These are phyloP conservation scores for Phytopythium helicoides DNA, from an alignment of 352 stramenopile species.

Conservation along the genomic window DNA sequence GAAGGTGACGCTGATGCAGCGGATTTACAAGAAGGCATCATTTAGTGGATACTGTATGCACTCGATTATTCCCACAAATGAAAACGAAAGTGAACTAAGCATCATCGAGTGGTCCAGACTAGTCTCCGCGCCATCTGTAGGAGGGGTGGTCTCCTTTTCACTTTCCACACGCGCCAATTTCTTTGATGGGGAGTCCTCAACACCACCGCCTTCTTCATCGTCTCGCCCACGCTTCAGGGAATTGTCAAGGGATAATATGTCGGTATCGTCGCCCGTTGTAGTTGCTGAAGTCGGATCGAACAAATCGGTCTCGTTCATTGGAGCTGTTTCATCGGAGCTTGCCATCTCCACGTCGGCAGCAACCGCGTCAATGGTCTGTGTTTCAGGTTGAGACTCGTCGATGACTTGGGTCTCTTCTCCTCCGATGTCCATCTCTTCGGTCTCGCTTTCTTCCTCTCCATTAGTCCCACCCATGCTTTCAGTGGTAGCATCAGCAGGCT, in stretches of 20 bases:
- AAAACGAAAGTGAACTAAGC: too few species aligned
- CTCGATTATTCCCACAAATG: background rate
- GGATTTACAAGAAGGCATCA: slow-evolving; percentile 47
- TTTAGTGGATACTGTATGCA: slow-evolving; percentile 18
- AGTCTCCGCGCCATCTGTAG: background rate
- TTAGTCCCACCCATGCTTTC: background rate
- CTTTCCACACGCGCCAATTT: slow-evolving; percentile 6
- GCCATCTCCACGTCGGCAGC: too few species aligned
- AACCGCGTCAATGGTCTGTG: too few species aligned
- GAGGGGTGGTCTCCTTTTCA: background rate
- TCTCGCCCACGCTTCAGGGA: background rate
- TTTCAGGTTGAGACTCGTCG: too few species aligned
- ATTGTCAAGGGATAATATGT: background rate
- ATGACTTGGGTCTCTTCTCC: background rate
- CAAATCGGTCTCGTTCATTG: too few species aligned
- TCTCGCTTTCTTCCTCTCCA: too few species aligned
- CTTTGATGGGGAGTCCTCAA: slow-evolving; percentile 13
- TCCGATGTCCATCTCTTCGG: background rate
- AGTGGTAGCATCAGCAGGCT: too few species aligned
- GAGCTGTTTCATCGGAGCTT: too few species aligned
- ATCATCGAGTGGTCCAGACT: background rate
- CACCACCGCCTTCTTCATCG: too few species aligned
- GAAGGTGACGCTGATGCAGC: slow-evolving; percentile 23
- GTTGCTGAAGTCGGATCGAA: too few species aligned
- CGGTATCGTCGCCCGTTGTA: too few species aligned